Percentiles rank a stretch among this genome's conserved stretches.
phyloP scores from a whole-genome alignment of 345 rosid genomes.

The Cardamine resedifolia region DNA sequence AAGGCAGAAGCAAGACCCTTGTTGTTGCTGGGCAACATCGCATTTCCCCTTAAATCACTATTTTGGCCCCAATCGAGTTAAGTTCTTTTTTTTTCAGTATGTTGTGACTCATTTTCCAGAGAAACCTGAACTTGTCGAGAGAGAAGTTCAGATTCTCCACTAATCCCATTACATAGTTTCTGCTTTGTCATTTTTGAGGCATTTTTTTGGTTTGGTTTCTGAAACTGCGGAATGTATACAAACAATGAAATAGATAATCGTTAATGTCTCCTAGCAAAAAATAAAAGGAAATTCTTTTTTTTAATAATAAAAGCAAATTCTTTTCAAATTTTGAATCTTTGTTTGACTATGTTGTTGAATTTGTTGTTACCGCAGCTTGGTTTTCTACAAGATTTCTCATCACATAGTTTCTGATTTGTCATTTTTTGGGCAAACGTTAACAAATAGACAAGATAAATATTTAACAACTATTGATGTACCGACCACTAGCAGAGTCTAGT shows the following conservation, averaged over 20 bases:
- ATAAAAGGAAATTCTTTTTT: no score
- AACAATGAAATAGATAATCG: conserved; percentile 6
- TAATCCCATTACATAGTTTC: conserved; percentile 23
- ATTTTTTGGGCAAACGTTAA: no score
- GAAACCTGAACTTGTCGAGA: conserved; percentile 24
- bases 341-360: neutral
- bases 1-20: conserved; percentile 55
- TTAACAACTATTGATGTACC: no score
- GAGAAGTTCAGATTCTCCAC: conserved; percentile 22
- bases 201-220: neutral
- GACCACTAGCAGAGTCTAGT: no score
- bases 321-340: conserved; percentile 54
- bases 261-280: neutral
- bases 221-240: conserved; percentile 21
- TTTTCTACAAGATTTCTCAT: neutral
- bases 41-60: conserved; percentile 6
- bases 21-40: conserved; percentile 34
- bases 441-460: no score
- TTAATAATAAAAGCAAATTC: neutral
- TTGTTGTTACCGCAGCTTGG: neutral
- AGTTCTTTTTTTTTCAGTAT: neutral
- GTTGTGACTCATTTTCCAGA: conserved; percentile 20
- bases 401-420: no score
- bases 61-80: neutral
- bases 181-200: conserved; percentile 13